Conservation (phyloP, 2,329 filamentous ascomycete species). For the Beauveria pseudobassiana region DNA sequence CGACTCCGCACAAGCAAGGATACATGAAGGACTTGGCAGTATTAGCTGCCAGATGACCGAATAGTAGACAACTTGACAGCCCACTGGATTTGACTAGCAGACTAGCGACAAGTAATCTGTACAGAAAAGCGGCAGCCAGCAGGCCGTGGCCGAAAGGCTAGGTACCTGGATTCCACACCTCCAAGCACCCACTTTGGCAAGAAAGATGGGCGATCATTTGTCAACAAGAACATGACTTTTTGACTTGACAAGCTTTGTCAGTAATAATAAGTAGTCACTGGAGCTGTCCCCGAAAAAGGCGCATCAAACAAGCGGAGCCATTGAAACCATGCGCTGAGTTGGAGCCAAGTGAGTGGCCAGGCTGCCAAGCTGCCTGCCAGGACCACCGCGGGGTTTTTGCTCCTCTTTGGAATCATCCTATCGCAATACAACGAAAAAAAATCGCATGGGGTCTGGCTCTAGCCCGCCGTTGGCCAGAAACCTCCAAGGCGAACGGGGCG, state of each 20-base stretch:
- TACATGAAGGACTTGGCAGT: background rate
- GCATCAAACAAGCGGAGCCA: too few relatives aligned
- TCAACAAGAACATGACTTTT: too few relatives aligned
- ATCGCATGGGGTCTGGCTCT: background rate
- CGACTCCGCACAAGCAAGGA: background rate
- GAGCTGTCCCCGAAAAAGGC: too few relatives aligned
- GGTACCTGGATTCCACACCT: constrained; percentile 1
- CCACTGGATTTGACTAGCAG: too few relatives aligned
- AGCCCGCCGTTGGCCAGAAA: background rate
- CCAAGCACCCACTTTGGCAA: background rate
- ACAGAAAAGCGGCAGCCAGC: background rate
- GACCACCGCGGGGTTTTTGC: background rate
- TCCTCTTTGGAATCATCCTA: constrained; percentile 5
- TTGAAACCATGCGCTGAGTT: background rate
- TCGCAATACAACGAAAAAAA: background rate
- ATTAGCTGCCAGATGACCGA: background rate
- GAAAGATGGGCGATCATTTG: background rate
- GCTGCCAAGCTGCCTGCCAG: too few relatives aligned
- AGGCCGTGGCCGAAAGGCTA: background rate
- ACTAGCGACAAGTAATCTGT: too few relatives aligned
- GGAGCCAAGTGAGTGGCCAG: background rate
- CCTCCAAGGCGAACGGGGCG: too few relatives aligned
- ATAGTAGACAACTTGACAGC: too few relatives aligned
- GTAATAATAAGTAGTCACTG: too few relatives aligned
- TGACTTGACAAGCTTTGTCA: too few relatives aligned